Conservation (phyloP, 2,329 filamentous ascomycete species). For the Drechslera avenae region DNA sequence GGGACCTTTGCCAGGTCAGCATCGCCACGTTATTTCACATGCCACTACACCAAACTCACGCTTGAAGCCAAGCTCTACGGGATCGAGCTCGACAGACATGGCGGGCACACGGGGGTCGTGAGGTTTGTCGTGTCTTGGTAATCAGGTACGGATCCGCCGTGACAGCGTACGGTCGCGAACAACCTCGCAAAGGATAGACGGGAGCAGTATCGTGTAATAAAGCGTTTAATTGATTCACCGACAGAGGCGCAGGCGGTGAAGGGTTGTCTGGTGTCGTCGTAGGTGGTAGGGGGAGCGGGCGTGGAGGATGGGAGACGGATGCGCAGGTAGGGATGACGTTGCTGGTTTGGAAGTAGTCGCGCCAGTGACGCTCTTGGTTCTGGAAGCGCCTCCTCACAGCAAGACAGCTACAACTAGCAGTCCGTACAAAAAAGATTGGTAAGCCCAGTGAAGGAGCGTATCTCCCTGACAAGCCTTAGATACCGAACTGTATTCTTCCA, state of each 20-base stretch:
- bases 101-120: slow-evolving; percentile 39
- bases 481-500: background rate
- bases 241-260: slow-evolving; percentile 7
- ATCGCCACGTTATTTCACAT: slow-evolving; percentile 3
- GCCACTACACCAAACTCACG: slow-evolving; percentile 62
- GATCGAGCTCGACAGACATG: slow-evolving; percentile 96
- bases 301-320: slow-evolving; percentile 13
- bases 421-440: background rate
- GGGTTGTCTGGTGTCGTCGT: slow-evolving; percentile 13
- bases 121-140: slow-evolving; percentile 33
- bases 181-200: slow-evolving; percentile 12
- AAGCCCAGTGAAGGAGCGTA: background rate
- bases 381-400: slow-evolving; percentile 10
- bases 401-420: slow-evolving; percentile 4
- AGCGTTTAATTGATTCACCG: background rate
- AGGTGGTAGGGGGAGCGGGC: slow-evolving; percentile 13
- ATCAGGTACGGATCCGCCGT: slow-evolving; percentile 27
- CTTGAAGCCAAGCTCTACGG: slow-evolving; percentile 88
- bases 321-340: slow-evolving; percentile 18
- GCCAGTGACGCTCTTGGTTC: slow-evolving; percentile 22
- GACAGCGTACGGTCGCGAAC: slow-evolving; percentile 21
- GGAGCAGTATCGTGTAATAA: slow-evolving; percentile 10
- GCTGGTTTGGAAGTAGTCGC: slow-evolving; percentile 12
- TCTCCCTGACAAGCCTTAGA: background rate
- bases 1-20: slow-evolving; percentile 55